Base-by-base conservation (phyloP, 2,329 filamentous ascomycete genomes). In the Coniochaeta ligniaria region DNA sequence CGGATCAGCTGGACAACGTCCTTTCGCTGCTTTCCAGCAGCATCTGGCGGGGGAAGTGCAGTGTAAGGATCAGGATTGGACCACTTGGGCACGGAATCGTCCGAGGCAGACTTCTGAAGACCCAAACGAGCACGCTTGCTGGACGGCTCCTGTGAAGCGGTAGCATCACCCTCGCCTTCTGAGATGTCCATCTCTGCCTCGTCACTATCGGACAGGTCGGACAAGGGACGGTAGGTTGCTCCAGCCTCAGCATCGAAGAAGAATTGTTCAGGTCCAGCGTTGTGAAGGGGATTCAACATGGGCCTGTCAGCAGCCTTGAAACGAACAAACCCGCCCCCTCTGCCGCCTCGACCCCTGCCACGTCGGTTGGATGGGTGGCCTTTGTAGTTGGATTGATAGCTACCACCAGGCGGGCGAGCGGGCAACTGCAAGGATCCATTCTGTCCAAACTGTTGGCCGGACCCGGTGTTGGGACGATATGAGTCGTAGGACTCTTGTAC, bases 61-160 rank as follows among this genome's bases (percentile, higher is more conserved):
- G 91, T 96, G 74, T 98, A 97, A 0, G 93, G 92, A 71, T 98
- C 94, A 3, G 94, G 93, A 67, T 98, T 98, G 5, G 92, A 96
- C 94, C 94, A 98, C 72, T 90, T 92, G 3, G 92, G 92, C 6
- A 72, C 74, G 16, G 78, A 75, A 60, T 79, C 70, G 63, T 75
- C 77, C 24, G 73, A 69, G n/a, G 75, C 70, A 9, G 71, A 71
- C 17, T 68, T 64, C 5, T 71, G 63, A 2, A 66, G 66, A 24
- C 54, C 58, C 5, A 67, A 71, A 11, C 78, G 76, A 2, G 70
- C 70, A 12, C 79, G 78, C 67, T 83, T 83, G 57, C 68, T 70
- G 3, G 72, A 74, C 14, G 78, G 78, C 60, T 78, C 71, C 24
- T 45, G 35, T 6, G 56, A 26, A 54, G 59, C 60, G 20, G 60